Percentiles rank a stretch among this genome's conserved stretches.
phyloP scores from a whole-genome alignment of 345 rosid species.

The Iberis pinnata region DNA sequence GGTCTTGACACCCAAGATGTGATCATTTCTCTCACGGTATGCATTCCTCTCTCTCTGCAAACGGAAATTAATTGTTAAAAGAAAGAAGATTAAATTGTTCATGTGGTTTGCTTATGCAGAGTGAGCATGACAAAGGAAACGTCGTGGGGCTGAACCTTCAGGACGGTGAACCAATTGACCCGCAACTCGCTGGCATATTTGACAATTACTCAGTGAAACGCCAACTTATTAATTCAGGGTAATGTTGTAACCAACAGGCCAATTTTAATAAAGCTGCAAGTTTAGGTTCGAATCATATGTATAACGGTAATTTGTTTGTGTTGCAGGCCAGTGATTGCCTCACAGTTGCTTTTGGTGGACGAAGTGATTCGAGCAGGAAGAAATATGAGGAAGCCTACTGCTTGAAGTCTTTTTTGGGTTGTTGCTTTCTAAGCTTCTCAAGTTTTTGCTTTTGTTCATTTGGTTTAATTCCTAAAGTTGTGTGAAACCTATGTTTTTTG shows the following conservation, averaged over 20 bases:
- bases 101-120: conserved; percentile 38
- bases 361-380: conserved; percentile 98
- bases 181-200: conserved; percentile 63
- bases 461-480: neutral
- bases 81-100: too few relatives aligned
- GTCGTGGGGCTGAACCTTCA: conserved; percentile 76
- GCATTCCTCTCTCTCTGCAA: neutral
- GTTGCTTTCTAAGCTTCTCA: neutral
- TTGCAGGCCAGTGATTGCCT: conserved; percentile 87
- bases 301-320: too few relatives aligned
- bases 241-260: conserved; percentile 13
- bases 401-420: conserved; percentile 10
- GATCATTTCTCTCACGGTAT: conserved; percentile 79
- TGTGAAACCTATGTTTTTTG: neutral
- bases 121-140: conserved; percentile 90
- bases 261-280: neutral
- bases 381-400: conserved; percentile 93
- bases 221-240: conserved; percentile 89
- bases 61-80: too few relatives aligned
- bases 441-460: conserved; percentile 6
- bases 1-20: conserved; percentile 97
- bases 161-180: conserved; percentile 84
- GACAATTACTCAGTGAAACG: conserved; percentile 97
- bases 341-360: conserved; percentile 89
- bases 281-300: too few relatives aligned